Evolutionary conservation across 1,139 yeast species (phyloP), one percentile per base, ranked within the genome.

Genomic region (Lodderomyces orthopsilosis): DNA sequence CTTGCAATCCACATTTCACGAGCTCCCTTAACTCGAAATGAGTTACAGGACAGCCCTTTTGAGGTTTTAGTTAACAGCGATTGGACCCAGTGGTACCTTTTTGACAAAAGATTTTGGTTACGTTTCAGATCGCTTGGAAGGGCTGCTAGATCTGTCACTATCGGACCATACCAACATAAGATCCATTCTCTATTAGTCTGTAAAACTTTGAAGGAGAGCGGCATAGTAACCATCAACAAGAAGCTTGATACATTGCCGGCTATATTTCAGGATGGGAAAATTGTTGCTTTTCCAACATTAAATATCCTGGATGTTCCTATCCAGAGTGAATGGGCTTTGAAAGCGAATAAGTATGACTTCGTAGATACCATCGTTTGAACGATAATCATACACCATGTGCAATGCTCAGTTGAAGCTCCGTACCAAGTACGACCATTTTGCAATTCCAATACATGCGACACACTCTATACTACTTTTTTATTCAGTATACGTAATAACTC

Each of bases 91-190:
- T 72, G 77, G 77, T 37, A 51, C 0, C 45, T 60, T 2, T 70
- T 66, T 45, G 77, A 72, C 46, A 54, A 63, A 34, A 50, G 78
- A 37, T 64, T 62, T 46, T 66, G 72, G 70, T 33, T 74, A 12
- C 50, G 64, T 23, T 46, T 63, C 23, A 46, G 38, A 27, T 47
- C 47, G 28, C 22, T 37, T 6, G 10, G 27, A 4, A 26, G 35
- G 15, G 49, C 38, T 3, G 30, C 46, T 1, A 10, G n/a, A 2
- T 41, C 49, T 0, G 41, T 46, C 1, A 43, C 35, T 19, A 23
- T 65, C 3, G 46, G 51, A 2, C 65, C 68, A 0, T 66, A 64
- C 37, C 35, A 46, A 6, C 56, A 59, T 23, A 50, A 46, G 23
- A 40, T 37, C 8, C 59, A 58, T 40, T 42, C 43, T 13, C 30